phyloP scores from a whole-genome alignment of 306 rosid genomes.

The Macrotyloma uniflorum region DNA sequence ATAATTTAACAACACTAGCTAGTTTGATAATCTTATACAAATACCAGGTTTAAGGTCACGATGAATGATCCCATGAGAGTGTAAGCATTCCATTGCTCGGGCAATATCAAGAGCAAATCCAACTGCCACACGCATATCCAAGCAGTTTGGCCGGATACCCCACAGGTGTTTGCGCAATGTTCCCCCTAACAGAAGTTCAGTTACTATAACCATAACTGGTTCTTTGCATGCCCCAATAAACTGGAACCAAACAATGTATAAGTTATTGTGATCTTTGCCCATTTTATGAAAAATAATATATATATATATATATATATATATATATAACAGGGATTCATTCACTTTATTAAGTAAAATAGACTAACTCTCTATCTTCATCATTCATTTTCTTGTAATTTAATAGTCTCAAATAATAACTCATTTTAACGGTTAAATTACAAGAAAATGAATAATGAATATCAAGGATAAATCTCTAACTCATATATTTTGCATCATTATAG shows the following conservation, averaged over 20 bases:
- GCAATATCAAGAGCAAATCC: constrained; percentile 90
- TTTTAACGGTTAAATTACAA: too few relatives aligned
- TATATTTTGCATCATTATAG: too few relatives aligned
- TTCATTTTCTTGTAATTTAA: too few relatives aligned
- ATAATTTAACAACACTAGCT: constrained; percentile 4
- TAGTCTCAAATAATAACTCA: too few relatives aligned
- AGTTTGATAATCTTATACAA: background rate
- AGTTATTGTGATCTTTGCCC: constrained; percentile 28
- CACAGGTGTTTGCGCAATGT: constrained; percentile 82
- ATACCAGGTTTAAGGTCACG: constrained; percentile 97
- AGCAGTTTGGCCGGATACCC: constrained; percentile 74
- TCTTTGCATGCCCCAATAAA: constrained; percentile 97
- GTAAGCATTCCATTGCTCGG: constrained; percentile 88
- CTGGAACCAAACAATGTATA: constrained; percentile 49
- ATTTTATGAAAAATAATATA: background rate
- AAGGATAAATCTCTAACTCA: too few relatives aligned
- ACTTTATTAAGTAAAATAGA: too few relatives aligned
- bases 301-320: too few relatives aligned
- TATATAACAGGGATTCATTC: too few relatives aligned
- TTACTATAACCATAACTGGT: constrained; percentile 95
- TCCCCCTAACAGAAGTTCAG: constrained; percentile 88
- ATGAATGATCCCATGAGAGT: constrained; percentile 94
- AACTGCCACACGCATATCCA: constrained; percentile 69
- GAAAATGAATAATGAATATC: too few relatives aligned
- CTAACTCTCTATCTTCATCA: too few relatives aligned